Evolutionary conservation across 1,284 basidiomycete species (phyloP).

Genomic region (Malassezia nana): DNA sequence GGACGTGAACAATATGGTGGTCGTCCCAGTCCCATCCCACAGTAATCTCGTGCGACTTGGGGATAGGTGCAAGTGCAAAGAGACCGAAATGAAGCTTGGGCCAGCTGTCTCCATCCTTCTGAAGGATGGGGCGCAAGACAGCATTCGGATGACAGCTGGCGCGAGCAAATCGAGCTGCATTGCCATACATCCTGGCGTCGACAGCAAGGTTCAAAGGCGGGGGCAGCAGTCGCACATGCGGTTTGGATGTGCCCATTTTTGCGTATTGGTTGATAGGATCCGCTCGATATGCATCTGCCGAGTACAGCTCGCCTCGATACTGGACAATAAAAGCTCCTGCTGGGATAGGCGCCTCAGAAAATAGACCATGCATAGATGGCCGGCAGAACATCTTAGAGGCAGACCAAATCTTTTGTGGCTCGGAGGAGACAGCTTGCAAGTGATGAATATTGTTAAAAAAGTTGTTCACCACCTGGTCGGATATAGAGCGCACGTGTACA

Average conservation of each 20-base stretch:
- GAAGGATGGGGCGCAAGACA: slow-evolving; percentile 65
- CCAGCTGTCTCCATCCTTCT: slow-evolving; percentile 35
- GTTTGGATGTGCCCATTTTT: slow-evolving; percentile 53
- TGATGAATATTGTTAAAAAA: slow-evolving; percentile 38
- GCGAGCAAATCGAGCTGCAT: slow-evolving; percentile 64
- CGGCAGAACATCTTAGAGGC: slow-evolving; percentile 47
- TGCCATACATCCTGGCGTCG: slow-evolving; percentile 71
- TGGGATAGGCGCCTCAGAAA: slow-evolving; percentile 47
- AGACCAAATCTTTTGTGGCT: slow-evolving; percentile 49
- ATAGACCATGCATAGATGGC: slow-evolving; percentile 50
- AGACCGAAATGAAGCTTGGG: slow-evolving; percentile 65
- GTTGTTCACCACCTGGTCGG: slow-evolving; percentile 35
- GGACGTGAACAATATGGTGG: slow-evolving; percentile 69
- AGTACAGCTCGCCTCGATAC: slow-evolving; percentile 46
- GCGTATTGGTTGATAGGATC: slow-evolving; percentile 55
- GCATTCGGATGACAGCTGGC: slow-evolving; percentile 82
- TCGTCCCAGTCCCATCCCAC: slow-evolving; percentile 97
- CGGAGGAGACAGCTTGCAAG: slow-evolving; percentile 23
- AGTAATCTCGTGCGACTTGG: slow-evolving; percentile 73
- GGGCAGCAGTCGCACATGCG: slow-evolving; percentile 68
- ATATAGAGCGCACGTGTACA: slow-evolving; percentile 38
- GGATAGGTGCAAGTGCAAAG: slow-evolving; percentile 69
- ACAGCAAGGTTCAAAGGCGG: slow-evolving; percentile 70
- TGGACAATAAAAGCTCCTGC: slow-evolving; percentile 49
- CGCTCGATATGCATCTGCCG: slow-evolving; percentile 44